These are phyloP conservation scores for Mycena alexandri DNA, from an alignment of 768 basidiomycete genomes.

Conservation along the genomic window DNA sequence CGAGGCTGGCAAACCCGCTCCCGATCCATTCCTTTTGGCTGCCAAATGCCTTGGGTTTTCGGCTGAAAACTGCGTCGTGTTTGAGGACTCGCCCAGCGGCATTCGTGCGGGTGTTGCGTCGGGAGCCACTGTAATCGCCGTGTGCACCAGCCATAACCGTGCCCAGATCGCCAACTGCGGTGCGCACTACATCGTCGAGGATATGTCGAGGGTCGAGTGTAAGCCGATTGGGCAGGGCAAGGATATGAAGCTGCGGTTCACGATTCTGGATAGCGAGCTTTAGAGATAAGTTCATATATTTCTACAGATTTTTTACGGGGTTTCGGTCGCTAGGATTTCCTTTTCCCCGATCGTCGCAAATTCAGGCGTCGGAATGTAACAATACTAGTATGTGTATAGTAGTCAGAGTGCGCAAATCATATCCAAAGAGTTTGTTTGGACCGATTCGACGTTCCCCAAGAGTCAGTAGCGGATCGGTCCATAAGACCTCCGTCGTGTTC, in stretches of 20 bases:
- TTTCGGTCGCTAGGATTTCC: too few relatives aligned
- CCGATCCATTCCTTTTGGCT: constrained; percentile 69
- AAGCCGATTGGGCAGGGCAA: constrained; percentile 41
- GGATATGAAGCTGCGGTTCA: constrained; percentile 21
- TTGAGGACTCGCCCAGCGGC: constrained; percentile 82
- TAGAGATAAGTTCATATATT: constrained; percentile 14
- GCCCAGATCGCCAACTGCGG: constrained; percentile 59
- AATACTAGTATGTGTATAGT: too few relatives aligned
- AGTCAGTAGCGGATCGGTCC: too few relatives aligned
- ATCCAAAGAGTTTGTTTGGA: too few relatives aligned
- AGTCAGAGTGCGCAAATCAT: too few relatives aligned
- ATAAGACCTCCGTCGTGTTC: too few relatives aligned
- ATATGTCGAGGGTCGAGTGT: constrained; percentile 58
- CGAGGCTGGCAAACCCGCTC: constrained; percentile 67
- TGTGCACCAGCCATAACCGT: constrained; percentile 73
- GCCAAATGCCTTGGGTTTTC: constrained; percentile 63
- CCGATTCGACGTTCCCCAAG: too few relatives aligned
- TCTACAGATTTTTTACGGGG: too few relatives aligned
- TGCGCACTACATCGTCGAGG: constrained; percentile 61
- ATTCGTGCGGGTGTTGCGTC: constrained; percentile 74
- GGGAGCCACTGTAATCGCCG: constrained; percentile 75
- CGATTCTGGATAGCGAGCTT: constrained; percentile 13
- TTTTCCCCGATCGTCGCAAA: too few relatives aligned
- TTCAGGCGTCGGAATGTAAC: too few relatives aligned
- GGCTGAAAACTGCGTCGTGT: constrained; percentile 69